Conservation (phyloP, 495 filamentous ascomycete genomes). For the Wilcoxina mikolae region DNA sequence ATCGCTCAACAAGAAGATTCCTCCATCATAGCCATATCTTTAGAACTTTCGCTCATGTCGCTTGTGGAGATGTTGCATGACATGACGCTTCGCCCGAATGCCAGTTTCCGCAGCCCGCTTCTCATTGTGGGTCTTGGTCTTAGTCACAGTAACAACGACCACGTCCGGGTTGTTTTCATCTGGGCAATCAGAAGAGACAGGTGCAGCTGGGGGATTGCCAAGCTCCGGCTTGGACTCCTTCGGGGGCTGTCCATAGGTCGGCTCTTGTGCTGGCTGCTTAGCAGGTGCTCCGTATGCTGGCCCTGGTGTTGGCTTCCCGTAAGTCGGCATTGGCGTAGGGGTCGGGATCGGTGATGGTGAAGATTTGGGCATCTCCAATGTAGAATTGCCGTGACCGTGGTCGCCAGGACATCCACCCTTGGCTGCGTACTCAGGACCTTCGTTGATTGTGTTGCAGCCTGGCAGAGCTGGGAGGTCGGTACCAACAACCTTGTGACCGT, state of each 20-base stretch:
- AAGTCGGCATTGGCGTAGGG: not conserved
- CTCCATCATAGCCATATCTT: no score
- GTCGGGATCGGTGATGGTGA: not conserved
- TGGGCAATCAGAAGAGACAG: not conserved
- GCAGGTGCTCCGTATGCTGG: no score
- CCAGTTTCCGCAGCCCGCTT: no score
- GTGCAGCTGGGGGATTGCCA: not conserved
- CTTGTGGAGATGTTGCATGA: no score
- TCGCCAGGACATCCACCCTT: conserved; percentile 12
- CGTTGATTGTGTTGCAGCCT: conserved; percentile 33
- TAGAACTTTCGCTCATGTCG: no score
- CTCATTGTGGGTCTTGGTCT: not conserved
- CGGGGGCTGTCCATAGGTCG: not conserved
- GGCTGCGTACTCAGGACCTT: conserved; percentile 22
- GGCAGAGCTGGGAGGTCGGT: conserved; percentile 32
- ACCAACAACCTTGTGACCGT: conserved; percentile 33
- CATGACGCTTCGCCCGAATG: no score
- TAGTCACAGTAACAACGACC: conserved; percentile 6
- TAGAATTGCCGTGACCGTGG: not conserved
- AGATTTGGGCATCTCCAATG: not conserved
- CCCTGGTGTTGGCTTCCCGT: not conserved
- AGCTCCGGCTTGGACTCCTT: not conserved
- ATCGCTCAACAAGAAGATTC: no score
- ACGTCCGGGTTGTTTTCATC: not conserved
- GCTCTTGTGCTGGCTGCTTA: no score